Evolutionary conservation across 1,284 basidiomycete species (phyloP).

Genomic region (Stereum hirsutum): DNA sequence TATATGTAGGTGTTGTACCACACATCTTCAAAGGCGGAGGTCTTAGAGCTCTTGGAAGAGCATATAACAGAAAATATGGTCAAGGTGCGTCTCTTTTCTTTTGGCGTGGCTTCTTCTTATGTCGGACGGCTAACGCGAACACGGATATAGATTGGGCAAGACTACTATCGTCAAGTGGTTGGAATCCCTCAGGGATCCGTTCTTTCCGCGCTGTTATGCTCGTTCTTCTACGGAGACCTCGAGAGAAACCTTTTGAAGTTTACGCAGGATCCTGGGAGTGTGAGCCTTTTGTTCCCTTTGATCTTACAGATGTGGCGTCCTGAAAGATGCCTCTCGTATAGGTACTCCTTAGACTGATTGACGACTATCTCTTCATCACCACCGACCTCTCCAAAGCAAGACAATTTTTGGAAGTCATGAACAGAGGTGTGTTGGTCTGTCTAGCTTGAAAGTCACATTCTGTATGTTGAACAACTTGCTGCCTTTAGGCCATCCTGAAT

Average conservation of each 20-base stretch:
- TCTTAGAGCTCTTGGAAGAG: slow-evolving; percentile 72
- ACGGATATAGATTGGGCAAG: slow-evolving; percentile 71
- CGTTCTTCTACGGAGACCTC: slow-evolving; percentile 90
- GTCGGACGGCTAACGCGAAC: too few relatives aligned
- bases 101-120: slow-evolving; percentile 1
- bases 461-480: not conserved
- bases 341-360: slow-evolving; percentile 80
- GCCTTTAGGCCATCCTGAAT: slow-evolving; percentile 72
- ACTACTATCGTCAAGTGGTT: slow-evolving; percentile 78
- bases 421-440: slow-evolving; percentile 36
- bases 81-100: slow-evolving; percentile 28
- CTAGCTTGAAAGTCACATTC: not conserved
- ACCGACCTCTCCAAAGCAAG: slow-evolving; percentile 56
- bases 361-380: slow-evolving; percentile 91
- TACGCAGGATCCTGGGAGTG: slow-evolving; percentile 49
- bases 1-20: slow-evolving; percentile 46
- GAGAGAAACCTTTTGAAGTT: slow-evolving; percentile 62
- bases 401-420: slow-evolving; percentile 74
- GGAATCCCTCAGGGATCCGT: slow-evolving; percentile 97
- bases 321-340: slow-evolving; percentile 22
- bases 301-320: not conserved
- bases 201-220: slow-evolving; percentile 83
- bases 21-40: slow-evolving; percentile 43
- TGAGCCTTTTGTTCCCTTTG: slow-evolving; percentile 33
- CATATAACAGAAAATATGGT: slow-evolving; percentile 92